Evolutionary conservation across 495 filamentous ascomycete genomes (phyloP).

Genomic region (Trichoderma virens): DNA sequence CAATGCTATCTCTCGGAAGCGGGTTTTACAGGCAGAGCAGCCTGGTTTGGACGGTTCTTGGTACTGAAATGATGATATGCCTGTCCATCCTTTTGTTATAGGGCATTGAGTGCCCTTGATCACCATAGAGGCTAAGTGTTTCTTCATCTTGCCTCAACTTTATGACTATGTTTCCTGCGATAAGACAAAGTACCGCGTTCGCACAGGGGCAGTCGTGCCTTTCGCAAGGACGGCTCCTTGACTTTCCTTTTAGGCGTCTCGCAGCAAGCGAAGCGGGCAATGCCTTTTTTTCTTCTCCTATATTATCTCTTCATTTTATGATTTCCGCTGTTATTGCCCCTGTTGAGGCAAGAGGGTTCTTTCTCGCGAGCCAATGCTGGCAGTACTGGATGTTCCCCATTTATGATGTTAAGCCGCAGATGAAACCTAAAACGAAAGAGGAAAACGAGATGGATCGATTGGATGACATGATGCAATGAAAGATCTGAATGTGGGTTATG

Average conservation of each 20-base stretch:
- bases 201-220: neutral
- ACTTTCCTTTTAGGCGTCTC: slow-evolving; percentile 14
- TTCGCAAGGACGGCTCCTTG: slow-evolving; percentile 28
- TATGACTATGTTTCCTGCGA: neutral
- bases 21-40: too few species aligned
- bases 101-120: too few species aligned
- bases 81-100: too few species aligned
- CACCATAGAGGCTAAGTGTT: too few species aligned
- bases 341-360: neutral
- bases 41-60: too few species aligned
- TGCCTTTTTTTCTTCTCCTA: neutral
- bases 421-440: neutral
- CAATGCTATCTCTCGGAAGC: too few species aligned
- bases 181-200: slow-evolving; percentile 17
- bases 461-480: neutral
- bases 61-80: too few species aligned
- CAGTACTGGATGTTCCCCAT: neutral
- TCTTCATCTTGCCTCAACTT: neutral
- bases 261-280: neutral
- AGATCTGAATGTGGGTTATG: neutral
- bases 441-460: neutral
- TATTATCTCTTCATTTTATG: neutral
- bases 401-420: neutral
- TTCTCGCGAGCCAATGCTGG: neutral
- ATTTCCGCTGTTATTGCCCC: neutral